Evolutionary conservation across 169 alveolate species (phyloP).

Genomic region (Neospora caninum): DNA sequence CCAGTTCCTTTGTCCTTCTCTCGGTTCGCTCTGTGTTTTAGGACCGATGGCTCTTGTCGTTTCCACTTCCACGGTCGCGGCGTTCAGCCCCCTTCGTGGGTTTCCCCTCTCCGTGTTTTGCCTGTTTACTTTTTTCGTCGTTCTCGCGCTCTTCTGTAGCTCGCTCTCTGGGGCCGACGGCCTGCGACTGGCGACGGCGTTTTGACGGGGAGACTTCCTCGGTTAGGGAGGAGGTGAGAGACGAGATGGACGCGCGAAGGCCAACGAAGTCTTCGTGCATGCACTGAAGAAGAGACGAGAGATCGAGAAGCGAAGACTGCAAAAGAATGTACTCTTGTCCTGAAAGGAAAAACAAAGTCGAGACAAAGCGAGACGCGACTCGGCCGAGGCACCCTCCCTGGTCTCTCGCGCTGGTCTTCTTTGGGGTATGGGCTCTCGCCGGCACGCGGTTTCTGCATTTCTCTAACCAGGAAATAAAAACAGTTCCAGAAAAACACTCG

Average conservation of each 20-base stretch:
- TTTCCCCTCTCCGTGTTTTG: background rate
- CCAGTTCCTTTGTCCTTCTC: background rate
- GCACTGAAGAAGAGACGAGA: background rate
- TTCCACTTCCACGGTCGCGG: background rate
- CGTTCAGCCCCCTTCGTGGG: background rate
- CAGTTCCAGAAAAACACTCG: too few relatives aligned
- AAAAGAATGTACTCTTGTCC: constrained; percentile 31
- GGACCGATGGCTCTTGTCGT: too few relatives aligned
- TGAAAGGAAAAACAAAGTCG: background rate
- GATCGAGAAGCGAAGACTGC: constrained; percentile 25
- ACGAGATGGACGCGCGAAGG: background rate
- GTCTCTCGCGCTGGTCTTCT: background rate
- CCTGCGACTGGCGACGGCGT: background rate
- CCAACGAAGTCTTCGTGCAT: background rate
- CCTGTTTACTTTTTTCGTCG: background rate
- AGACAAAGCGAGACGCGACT: background rate
- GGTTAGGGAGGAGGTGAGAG: background rate
- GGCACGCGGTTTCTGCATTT: background rate
- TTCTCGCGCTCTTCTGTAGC: background rate
- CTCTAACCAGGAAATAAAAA: too few relatives aligned
- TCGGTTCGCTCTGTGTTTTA: too few relatives aligned
- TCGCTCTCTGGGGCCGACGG: background rate
- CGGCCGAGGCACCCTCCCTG: background rate
- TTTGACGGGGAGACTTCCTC: background rate
- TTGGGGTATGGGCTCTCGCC: too few relatives aligned